A percentile compares a stretch with the other conserved stretches of the same genome.
Conservation (phyloP, 352 stramenopile species). For the Globisporangium yorkense region DNA sequence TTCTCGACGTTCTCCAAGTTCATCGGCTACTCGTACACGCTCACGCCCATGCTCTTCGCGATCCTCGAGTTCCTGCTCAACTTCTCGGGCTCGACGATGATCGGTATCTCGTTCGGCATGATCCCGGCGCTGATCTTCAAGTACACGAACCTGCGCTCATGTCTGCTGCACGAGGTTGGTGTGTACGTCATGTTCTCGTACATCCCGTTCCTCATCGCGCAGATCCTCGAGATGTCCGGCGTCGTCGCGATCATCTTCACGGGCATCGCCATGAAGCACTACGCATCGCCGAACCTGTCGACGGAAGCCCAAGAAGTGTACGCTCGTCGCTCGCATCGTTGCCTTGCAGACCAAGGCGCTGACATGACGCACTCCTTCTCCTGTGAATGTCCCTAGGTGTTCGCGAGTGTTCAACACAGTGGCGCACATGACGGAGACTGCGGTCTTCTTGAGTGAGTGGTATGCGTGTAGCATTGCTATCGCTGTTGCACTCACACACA, state of each 20-base stretch:
- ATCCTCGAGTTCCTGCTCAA: constrained; percentile 89
- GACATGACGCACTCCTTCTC: background rate
- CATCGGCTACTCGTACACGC: constrained; percentile 82
- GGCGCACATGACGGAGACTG: constrained; percentile 89
- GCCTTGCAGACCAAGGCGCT: background rate
- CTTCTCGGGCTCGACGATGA: constrained; percentile 82
- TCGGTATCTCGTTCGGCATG: constrained; percentile 84
- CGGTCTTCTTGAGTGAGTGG: constrained; percentile 89
- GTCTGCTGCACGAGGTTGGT: constrained; percentile 83
- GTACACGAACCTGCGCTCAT: constrained; percentile 83
- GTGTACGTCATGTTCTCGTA: constrained; percentile 88
- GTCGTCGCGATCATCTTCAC: constrained; percentile 94
- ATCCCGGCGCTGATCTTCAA: constrained; percentile 88
- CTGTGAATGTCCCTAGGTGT: constrained; percentile 28
- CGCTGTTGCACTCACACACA: background rate
- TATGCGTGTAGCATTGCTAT: background rate
- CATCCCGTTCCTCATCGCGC: constrained; percentile 66
- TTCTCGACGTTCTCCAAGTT: constrained; percentile 93
- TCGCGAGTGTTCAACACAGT: constrained; percentile 87
- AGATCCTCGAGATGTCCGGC: constrained; percentile 80
- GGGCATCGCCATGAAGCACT: constrained; percentile 89
- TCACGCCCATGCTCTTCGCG: constrained; percentile 69
- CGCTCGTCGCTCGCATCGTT: constrained; percentile 11
- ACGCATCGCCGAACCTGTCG: constrained; percentile 84
- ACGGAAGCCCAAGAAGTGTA: constrained; percentile 76